Base-by-base conservation (phyloP, 495 filamentous ascomycete species). In the Aspergillus heteromorphus region DNA sequence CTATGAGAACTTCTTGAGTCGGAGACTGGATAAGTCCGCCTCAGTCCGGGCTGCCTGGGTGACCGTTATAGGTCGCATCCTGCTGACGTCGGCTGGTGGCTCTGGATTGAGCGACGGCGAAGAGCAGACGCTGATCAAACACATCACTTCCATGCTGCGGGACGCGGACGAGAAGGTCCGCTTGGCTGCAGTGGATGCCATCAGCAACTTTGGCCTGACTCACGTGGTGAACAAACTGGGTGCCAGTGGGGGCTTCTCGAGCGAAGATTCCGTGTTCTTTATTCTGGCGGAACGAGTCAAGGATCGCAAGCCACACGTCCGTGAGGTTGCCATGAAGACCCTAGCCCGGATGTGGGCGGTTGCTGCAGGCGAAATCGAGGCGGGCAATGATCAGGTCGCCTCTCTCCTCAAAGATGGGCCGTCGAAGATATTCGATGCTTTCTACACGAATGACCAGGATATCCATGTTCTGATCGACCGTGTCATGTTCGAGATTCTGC, bases 141-240 rank as follows among this genome's bases (percentile, higher is more conserved):
- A 83, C 16, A 73, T 99, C 19, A 83, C 84, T 0, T 83, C 87
- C 13, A 91, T 92, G 77, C 81, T 98, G 2, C 84, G 81, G 2
- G 93, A 98, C 63, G 80, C 79, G 11, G 95, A 99, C 62, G 93
- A 99, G 55, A 89, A 82, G 56, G 93, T 99, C 34, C 82, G 93
- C 47, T 71, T 97, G 41, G 86, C 92, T 14, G 91, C 91, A 14
- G 86, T 97, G 10, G 85, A 87, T 61, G 86, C 85, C 0, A 79
- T 99, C 21, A 87, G 86, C 40, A 80, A 77, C 27, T 89, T 95
- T 70, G 81, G 81, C 50, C 85, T 96, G 66, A 73, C 78, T 51
- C 83, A 95, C 60, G 79, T 97, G 43, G 79, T 96, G 43, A 72
- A 83, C 29, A 96, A 95, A 62, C 73, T 99, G 21, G 88, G 86